A percentile compares a stretch with the other conserved stretches of the same genome.
Conservation (phyloP, 2,329 filamentous ascomycete genomes). For the Ophiostoma piceae region DNA sequence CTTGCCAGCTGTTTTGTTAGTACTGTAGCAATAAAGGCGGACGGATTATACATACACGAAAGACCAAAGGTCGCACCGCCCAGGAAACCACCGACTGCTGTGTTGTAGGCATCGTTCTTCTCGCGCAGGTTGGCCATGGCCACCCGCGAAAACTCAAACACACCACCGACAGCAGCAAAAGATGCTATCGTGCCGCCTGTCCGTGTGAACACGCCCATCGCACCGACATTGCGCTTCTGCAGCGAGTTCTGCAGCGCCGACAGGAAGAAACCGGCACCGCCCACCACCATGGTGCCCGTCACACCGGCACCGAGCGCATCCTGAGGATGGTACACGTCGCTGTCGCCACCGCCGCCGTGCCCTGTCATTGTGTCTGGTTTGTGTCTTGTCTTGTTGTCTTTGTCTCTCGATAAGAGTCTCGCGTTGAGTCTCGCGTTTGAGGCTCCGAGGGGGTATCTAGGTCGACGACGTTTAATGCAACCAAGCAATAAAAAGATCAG, state of each 20-base stretch:
- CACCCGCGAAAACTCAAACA: constrained; percentile 71
- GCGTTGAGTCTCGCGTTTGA: constrained; percentile 1
- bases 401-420: too few species aligned
- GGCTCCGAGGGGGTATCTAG: constrained; percentile 3
- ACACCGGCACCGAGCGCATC: constrained; percentile 56
- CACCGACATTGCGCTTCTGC: constrained; percentile 73
- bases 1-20: constrained; percentile 47
- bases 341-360: constrained; percentile 26
- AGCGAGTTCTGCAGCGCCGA: constrained; percentile 74
- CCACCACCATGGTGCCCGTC: constrained; percentile 51
- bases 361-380: constrained; percentile 31
- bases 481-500: not conserved
- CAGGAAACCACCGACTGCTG: constrained; percentile 69
- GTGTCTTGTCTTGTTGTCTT: not conserved
- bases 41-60: constrained; percentile 50
- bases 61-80: constrained; percentile 69
- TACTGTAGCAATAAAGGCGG: not conserved
- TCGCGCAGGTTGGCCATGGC: constrained; percentile 79
- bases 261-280: constrained; percentile 52
- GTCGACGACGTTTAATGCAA: constrained; percentile 1
- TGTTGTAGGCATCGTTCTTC: constrained; percentile 74
- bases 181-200: constrained; percentile 67
- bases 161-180: constrained; percentile 65
- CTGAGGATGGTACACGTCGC: constrained; percentile 35
- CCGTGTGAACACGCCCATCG: constrained; percentile 72